Evolutionary conservation across 1,284 basidiomycete species (phyloP), one percentile per base, ranked within the genome.

Genomic region (Schizopora paradoxa): DNA sequence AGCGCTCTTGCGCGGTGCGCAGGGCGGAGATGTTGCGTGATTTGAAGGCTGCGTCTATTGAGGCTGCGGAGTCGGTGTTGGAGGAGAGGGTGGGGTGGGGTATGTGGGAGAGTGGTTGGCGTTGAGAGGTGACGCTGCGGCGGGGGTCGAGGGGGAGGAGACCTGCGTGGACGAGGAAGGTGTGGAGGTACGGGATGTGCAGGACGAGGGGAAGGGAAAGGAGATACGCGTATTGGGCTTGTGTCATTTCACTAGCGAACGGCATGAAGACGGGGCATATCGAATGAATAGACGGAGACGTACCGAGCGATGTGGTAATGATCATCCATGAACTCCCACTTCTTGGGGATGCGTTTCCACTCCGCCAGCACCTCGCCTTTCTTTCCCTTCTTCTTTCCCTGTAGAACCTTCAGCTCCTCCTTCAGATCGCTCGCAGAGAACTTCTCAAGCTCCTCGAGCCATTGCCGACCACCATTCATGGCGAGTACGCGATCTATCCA

Each of bases 131-230:
- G 19, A 66, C 60, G 34, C 71, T 58, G 46, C 65, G 73, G 4
- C 63, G 66, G 1, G 86, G 82, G 57, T 92, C 77, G 8, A 72
- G 74, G 0, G 90, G 75, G 2, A 94, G 70, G 14, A 96, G 56
- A 3, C 91, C 91, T 2, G 82, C 91, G 57, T 96, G 91, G 0
- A 85, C 88, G 45, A 94, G 71, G 64, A 82, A 83, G 2, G 81
- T 66, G 58, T 92, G 87, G 5, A 87, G 72, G 1, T 74, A 73
- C 0, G 90, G 87, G n/a, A 88, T 64, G 58, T 92, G 81, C 2
- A 94, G 66, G 41, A 77, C 72, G 25, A 91, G 65, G 1, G 92
- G 91, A 0, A 91, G 66, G 6, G 72, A 66, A 28, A 74, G 62
- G 29, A 95, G 70, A 61, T 91, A 95, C 18, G 67, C 57, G 48